phyloP scores from a whole-genome alignment of 768 basidiomycete species.

The Mrakia gelida region DNA sequence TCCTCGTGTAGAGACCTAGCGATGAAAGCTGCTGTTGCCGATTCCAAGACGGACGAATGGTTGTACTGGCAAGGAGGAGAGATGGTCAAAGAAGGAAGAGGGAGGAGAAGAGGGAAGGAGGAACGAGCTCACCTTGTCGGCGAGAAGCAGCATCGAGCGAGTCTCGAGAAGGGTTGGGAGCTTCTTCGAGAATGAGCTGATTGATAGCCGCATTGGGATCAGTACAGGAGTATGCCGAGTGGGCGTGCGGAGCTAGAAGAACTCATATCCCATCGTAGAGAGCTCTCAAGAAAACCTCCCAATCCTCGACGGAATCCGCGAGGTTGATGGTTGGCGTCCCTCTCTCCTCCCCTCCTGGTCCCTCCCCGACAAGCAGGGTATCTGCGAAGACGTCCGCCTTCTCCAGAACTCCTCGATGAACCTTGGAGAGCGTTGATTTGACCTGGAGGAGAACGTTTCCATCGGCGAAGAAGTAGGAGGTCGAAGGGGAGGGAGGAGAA shows the following conservation, averaged over 20 bases:
- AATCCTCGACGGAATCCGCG: background rate
- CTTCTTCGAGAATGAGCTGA: background rate
- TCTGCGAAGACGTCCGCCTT: background rate
- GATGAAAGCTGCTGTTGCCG: background rate
- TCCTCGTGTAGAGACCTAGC: background rate
- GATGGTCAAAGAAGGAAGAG: background rate
- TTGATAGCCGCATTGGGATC: background rate
- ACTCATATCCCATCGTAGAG: background rate
- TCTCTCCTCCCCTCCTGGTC: too few species aligned
- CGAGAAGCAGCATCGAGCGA: background rate
- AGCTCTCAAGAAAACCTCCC: background rate
- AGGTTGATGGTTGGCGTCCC: background rate
- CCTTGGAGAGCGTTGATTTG: background rate
- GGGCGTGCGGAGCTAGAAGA: background rate
- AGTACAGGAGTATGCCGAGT: too few species aligned
- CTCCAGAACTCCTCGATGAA: background rate
- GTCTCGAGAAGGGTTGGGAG: background rate
- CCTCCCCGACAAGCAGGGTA: background rate
- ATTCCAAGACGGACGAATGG: background rate
- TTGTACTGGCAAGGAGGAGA: background rate
- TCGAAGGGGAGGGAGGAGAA: background rate
- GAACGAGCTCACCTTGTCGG: background rate
- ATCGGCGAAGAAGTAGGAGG: background rate
- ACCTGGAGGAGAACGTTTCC: background rate
- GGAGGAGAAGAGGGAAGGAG: background rate